Percentiles rank a stretch among this genome's conserved stretches.
phyloP scores from a whole-genome alignment of 1,139 yeast genomes.

The Taiozyma sp. region DNA sequence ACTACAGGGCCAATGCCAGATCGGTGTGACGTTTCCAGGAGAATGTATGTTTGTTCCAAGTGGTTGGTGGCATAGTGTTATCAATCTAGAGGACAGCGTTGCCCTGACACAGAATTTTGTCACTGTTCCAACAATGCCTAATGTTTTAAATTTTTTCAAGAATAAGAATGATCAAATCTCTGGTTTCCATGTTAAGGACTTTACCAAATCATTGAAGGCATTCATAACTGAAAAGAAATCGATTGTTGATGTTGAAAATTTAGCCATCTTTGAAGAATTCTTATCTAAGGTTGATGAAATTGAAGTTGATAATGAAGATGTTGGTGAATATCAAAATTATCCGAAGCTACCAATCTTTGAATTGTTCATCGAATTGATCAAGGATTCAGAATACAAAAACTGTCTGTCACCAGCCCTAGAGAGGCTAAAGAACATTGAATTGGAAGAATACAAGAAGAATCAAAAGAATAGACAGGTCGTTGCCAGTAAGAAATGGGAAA shows the following conservation, averaged over 20 bases:
- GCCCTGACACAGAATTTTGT: slow-evolving; percentile 88
- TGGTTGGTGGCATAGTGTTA: slow-evolving; percentile 96
- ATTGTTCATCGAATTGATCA: slow-evolving; percentile 43
- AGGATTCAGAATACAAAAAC: slow-evolving; percentile 27
- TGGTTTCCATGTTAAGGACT: slow-evolving; percentile 63
- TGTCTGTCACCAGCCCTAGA: slow-evolving; percentile 32
- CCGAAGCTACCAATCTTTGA: slow-evolving; percentile 51
- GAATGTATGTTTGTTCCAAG: slow-evolving; percentile 87
- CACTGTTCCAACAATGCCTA: slow-evolving; percentile 52
- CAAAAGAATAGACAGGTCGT: slow-evolving; percentile 18
- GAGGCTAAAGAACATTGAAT: slow-evolving; percentile 30
- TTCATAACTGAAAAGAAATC: slow-evolving; percentile 20
- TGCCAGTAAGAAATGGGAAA: slow-evolving; percentile 28
- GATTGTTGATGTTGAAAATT: slow-evolving; percentile 13
- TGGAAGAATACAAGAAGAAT: slow-evolving; percentile 22
- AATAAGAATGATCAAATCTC: slow-evolving; percentile 65
- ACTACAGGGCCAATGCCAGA: slow-evolving; percentile 37
- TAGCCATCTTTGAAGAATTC: slow-evolving; percentile 21
- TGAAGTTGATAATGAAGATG: slow-evolving; percentile 31
- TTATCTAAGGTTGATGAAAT: slow-evolving; percentile 19
- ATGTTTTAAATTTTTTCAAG: slow-evolving; percentile 62
- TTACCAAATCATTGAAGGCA: slow-evolving; percentile 34
- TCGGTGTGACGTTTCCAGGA: slow-evolving; percentile 75
- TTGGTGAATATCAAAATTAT: slow-evolving; percentile 32
- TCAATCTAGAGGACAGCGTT: slow-evolving; percentile 71